Base-by-base conservation (phyloP, 164 flowering plant species). In the Tinospora cordifolia region DNA sequence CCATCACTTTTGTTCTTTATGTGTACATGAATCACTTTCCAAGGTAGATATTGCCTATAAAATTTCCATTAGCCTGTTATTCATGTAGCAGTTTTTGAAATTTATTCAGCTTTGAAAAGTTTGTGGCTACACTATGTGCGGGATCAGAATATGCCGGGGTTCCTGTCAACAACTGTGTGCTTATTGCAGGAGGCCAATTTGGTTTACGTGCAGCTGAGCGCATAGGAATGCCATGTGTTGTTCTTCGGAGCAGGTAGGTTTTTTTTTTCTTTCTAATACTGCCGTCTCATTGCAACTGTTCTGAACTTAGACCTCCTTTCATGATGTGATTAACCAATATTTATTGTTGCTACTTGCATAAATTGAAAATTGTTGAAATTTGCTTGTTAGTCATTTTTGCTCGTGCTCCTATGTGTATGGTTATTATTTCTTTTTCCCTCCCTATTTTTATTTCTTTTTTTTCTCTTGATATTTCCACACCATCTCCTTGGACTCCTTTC, bases 221-320 rank as follows among this genome's bases (percentile, higher is more conserved):
- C 44, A 77, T 90, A 51, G 90, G 88, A 76, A 88, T 93, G 97
- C 91, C 94, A 40, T 86, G 90, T 75, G 69, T 91, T 66, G 88
- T 91, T 67, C 81, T 90, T 46, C 80, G 91, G 10, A 87, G 91
- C 87, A 90, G 96, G 98, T 90, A 78, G 8, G 59, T 69, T 10
- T 6, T 12, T n/a, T 26, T 30, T 39, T 38, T n/a, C n/a, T n/a
- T n/a, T n/a, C 66, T 46, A 30, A 41, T 58, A 1, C 13, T 12
- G 30, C 0, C 0, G 25, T 25, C 10, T 36, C 27, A 26, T 58
- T 11, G 12, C 5, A 12, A 22, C 63, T 64, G 36, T 21, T 64
- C 27, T n/a, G 6, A 7, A 44, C 21, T 17, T 5, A 22, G 44
- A 17, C 34, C 21, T 3, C 65, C 13, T 17, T 40, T 49, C 2